Conservation (phyloP, 805 yeast genomes). For the fission yeast (Schizosaccharomyces pombe) region DNA sequence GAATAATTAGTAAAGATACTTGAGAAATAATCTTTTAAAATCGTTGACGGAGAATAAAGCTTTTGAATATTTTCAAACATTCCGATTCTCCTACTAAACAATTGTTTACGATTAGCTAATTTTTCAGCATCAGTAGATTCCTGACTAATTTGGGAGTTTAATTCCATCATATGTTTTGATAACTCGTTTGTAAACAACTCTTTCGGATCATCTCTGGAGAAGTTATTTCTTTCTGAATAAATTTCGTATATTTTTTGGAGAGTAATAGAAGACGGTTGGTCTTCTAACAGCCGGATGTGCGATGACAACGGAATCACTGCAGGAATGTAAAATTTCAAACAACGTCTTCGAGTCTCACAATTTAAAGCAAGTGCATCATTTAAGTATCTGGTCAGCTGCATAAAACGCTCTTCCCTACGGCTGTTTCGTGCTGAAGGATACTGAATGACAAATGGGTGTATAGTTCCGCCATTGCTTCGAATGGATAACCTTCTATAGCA, state of each 20-base stretch:
- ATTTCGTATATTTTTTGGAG: constrained; percentile 74
- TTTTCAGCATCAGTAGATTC: background rate
- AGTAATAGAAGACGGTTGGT: constrained; percentile 51
- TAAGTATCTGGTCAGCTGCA: constrained; percentile 75
- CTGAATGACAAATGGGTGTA: constrained; percentile 86
- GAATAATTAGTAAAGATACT: constrained; percentile 56
- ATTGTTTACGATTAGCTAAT: background rate
- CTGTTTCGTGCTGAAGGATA: constrained; percentile 95
- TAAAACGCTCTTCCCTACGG: constrained; percentile 82
- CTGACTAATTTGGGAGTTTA: background rate
- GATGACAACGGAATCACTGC: constrained; percentile 86
- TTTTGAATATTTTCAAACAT: constrained; percentile 78
- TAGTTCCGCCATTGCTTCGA: constrained; percentile 78
- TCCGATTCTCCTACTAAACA: constrained; percentile 29
- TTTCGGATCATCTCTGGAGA: constrained; percentile 71
- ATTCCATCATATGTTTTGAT: background rate
- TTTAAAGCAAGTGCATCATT: constrained; percentile 56
- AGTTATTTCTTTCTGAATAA: constrained; percentile 47
- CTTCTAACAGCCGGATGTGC: constrained; percentile 71
- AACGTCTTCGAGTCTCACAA: constrained; percentile 71
- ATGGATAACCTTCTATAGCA: constrained; percentile 75
- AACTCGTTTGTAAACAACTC: constrained; percentile 49
- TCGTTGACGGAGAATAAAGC: constrained; percentile 60
- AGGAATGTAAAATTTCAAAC: constrained; percentile 67
- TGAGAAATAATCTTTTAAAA: constrained; percentile 19